Percentiles rank a stretch among this genome's conserved stretches.
Evolutionary conservation across 1,284 basidiomycete genomes (phyloP).

Genomic region (Trametes polyzona): DNA sequence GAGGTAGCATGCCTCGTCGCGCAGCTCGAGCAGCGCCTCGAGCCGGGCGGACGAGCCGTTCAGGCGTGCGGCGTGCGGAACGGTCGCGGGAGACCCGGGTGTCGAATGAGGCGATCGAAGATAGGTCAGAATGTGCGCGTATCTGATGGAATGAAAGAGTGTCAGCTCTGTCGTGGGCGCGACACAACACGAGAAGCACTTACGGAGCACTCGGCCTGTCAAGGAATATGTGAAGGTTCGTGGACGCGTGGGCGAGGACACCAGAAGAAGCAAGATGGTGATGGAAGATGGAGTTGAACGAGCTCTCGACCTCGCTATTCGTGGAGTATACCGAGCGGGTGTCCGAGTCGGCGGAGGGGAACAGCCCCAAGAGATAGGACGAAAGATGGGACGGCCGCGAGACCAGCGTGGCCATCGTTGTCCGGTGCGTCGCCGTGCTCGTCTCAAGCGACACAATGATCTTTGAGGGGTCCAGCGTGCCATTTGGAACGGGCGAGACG

Average conservation of each 20-base stretch:
- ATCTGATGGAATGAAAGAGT: constrained; percentile 46
- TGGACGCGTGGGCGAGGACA: constrained; percentile 49
- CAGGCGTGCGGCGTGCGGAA: constrained; percentile 64
- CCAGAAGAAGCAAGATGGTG: constrained; percentile 65
- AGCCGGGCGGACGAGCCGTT: constrained; percentile 52
- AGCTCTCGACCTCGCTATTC: constrained; percentile 35
- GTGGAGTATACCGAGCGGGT: constrained; percentile 48
- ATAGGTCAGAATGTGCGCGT: constrained; percentile 69
- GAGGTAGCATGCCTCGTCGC: constrained; percentile 76
- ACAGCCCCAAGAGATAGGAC: constrained; percentile 55
- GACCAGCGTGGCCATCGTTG: constrained; percentile 64
- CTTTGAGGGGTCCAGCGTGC: constrained; percentile 56
- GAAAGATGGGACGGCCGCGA: constrained; percentile 71
- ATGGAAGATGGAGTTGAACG: constrained; percentile 54
- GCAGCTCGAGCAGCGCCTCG: constrained; percentile 68
- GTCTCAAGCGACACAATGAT: constrained; percentile 74
- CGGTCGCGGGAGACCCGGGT: constrained; percentile 49
- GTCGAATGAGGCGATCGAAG: constrained; percentile 57
- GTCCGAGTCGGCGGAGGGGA: constrained; percentile 44
- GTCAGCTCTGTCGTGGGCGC: constrained; percentile 8
- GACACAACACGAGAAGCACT: constrained; percentile 37
- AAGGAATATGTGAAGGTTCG: constrained; percentile 72
- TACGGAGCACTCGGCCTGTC: constrained; percentile 79
- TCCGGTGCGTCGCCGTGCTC: constrained; percentile 62
- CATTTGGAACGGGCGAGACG: constrained; percentile 58